Base-by-base conservation (phyloP, 2,329 filamentous ascomycete genomes). In the Ascochyta clinopodiicola region DNA sequence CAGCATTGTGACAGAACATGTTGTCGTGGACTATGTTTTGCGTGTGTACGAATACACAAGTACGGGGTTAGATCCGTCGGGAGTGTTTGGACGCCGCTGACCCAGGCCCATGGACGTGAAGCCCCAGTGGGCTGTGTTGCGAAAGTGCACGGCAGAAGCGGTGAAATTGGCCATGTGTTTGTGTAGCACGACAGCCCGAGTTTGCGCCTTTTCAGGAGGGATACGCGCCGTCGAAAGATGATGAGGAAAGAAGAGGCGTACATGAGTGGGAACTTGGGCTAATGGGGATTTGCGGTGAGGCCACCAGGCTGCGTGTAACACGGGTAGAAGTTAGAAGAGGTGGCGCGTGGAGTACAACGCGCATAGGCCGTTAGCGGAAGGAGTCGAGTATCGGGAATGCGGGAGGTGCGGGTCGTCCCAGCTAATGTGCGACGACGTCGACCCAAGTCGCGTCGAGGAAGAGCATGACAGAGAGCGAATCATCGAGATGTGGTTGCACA, bases 41-140 rank as follows among this genome's bases (percentile, higher is more conserved):
- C 29, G 25, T 38, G 0, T 3, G 24, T 37, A 34, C 51, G 27
- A 54, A 48, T 48, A 24, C 22, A 19, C 10, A n/a, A 10, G 3
- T n/a, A 44, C 25, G 44, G 51, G 22, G 22, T 13, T 15, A 38
- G 10, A n/a, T 38, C 51, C 44, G 39, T n/a, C 44, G 38, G 13
- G 24, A 13, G 9, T 54, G 32, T 39, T 34, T 54, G 24, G 52
- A 38, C 36, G 42, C 40, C 42, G 44, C 40, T 25, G 34, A 50
- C 45, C 52, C 52, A 46, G 40, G 45, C n/a, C 45, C 52, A 56
- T 46, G 52, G 52, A 32, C 19, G 24, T 22, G 31, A 39, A 32
- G n/a, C 27, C 51, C 51, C 40, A 21, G 27, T n/a, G 25, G 31
- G 34, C 31, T 24, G 43, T 36, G 29, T 24, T 42, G 19, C 21